Percentiles rank a stretch among this genome's conserved stretches.
These are phyloP conservation scores for Pascua sp. DNA, from an alignment of 1,284 basidiomycete genomes.

Conservation along the genomic window DNA sequence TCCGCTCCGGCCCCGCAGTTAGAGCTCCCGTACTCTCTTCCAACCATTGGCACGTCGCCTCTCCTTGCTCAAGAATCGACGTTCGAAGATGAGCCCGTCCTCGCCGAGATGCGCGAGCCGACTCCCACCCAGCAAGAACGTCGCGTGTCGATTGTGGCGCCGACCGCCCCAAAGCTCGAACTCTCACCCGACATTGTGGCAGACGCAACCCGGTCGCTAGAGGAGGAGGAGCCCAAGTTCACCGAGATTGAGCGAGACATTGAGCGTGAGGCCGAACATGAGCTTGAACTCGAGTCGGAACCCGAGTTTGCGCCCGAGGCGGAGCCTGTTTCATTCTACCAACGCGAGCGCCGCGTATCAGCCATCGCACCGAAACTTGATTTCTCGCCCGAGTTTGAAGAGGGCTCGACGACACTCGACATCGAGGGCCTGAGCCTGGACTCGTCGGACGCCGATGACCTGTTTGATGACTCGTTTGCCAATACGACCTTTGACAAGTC, in stretches of 20 bases:
- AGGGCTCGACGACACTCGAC: background rate
- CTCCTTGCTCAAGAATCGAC: constrained; percentile 22
- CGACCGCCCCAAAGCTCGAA: constrained; percentile 4
- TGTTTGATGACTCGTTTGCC: background rate
- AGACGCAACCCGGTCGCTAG: background rate
- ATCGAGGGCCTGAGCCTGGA: too few relatives aligned
- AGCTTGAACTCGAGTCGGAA: background rate
- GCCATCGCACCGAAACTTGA: constrained; percentile 4
- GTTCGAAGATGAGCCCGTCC: constrained; percentile 3
- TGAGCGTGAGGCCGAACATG: too few relatives aligned
- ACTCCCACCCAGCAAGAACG: background rate
- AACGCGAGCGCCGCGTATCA: constrained; percentile 8
- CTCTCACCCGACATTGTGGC: constrained; percentile 8
- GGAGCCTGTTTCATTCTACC: background rate
- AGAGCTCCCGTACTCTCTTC: constrained; percentile 36
- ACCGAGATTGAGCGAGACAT: too few relatives aligned
- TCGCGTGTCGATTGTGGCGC: constrained; percentile 5
- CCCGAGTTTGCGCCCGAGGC: background rate
- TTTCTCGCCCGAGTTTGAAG: constrained; percentile 7
- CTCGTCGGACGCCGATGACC: constrained; percentile 3
- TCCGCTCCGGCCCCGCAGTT: constrained; percentile 23
- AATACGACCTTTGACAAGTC: too few relatives aligned
- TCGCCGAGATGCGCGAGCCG: background rate
- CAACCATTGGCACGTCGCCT: constrained; percentile 37
- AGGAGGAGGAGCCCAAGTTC: too few relatives aligned